Evolutionary conservation across 345 rosid species (phyloP), one percentile per base, ranked within the genome.

Genomic region (Trapa incisa): DNA sequence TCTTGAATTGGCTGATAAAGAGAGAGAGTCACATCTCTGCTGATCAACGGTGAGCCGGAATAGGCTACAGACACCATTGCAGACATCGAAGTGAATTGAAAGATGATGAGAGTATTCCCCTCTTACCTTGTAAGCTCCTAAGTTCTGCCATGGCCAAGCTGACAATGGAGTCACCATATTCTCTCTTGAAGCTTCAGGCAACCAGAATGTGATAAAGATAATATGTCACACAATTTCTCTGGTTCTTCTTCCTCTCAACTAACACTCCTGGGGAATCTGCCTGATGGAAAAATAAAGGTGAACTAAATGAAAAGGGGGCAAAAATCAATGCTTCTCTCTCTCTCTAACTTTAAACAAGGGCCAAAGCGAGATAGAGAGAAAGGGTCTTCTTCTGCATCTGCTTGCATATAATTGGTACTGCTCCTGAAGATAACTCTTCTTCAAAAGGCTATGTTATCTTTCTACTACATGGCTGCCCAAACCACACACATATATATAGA

Each of bases 141-240:
- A 57, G 80, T 80, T 84, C 75, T 75, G 92, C 99, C 99, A 94
- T 4, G 99, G 96, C 97, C 97, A 94, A 66, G 85, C 67, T 64
- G 90, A 84, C 73, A 89, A 75, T 52, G 84, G 68, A 75, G 87
- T 83, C 72, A 41, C 87, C 97, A 87, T 88, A 22, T 41, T 70
- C 57, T 67, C 62, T 52, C 47, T 41, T 37, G 69, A 41, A 0
- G 43, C 43, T 41, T 4, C 43, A 41, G 43, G 7, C 43, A 8
- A 41, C 43, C 43, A 41, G 43, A 41, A 41, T 4, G 43, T 41
- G 43, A 22, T 22, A 22, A 41, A 41, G 43, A 41, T 41, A 8
- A 4, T 41, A 67, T 22, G 29, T 56, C 62, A 37, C 69, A n/a
- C 61, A 37, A 17, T 67, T 35, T 37, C 62, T n/a, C 70, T 54